A percentile compares a stretch with the other conserved stretches of the same genome.
Evolutionary conservation across 2,329 filamentous ascomycete species (phyloP).

Genomic region (Colletotrichum shisoi): DNA sequence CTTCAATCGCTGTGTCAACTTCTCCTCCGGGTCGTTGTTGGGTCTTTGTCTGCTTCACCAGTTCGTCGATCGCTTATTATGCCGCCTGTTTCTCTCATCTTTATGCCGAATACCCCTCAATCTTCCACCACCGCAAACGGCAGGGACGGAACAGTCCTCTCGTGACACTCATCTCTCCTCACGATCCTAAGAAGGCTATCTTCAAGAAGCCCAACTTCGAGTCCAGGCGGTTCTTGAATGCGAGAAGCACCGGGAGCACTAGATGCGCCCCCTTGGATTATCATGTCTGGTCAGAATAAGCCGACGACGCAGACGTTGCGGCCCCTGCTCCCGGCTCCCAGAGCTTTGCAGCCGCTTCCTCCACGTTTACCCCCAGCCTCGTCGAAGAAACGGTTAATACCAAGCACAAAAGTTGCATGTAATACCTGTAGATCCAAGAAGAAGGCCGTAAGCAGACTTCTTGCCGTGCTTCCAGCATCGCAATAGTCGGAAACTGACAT

Average conservation of each 20-base stretch:
- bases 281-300: constrained; percentile 28
- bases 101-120: constrained; percentile 29
- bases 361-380: constrained; percentile 16
- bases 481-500: constrained; percentile 9
- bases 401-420: constrained; percentile 40
- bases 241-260: not conserved
- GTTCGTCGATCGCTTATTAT: constrained; percentile 31
- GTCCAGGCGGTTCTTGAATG: not conserved
- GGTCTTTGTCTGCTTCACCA: constrained; percentile 11
- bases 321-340: constrained; percentile 31
- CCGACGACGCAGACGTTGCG: constrained; percentile 23
- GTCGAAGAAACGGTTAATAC: constrained; percentile 11
- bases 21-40: not conserved
- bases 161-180: constrained; percentile 7
- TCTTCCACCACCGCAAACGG: constrained; percentile 17
- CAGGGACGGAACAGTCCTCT: not conserved
- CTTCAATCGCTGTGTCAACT: not conserved
- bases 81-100: constrained; percentile 5
- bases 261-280: constrained; percentile 1
- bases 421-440: constrained; percentile 42
- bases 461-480: not conserved
- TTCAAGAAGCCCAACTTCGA: not conserved
- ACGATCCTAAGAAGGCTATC: not conserved
- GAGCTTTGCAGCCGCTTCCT: constrained; percentile 1
- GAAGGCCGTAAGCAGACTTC: constrained; percentile 38